These are phyloP conservation scores for Liquidambar formosana DNA, from an alignment of 164 flowering plant species.

Conservation along the genomic window DNA sequence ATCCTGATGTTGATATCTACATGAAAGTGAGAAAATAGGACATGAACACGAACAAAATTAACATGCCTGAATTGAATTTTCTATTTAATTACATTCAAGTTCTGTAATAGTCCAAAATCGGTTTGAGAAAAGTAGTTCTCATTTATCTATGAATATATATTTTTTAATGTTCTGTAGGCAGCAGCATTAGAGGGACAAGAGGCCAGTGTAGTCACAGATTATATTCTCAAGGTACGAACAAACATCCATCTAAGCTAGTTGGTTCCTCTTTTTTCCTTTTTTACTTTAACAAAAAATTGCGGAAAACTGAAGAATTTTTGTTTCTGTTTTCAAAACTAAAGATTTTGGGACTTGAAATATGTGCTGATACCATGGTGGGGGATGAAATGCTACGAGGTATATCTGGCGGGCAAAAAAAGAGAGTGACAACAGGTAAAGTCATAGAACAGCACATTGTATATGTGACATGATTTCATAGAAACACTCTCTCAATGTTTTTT, in stretches of 20 bases:
- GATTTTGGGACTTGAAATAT: constrained; percentile 37
- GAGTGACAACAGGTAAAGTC: constrained; percentile 34
- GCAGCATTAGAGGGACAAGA: constrained; percentile 69
- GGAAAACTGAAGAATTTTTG: neutral
- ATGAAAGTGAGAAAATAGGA: constrained; percentile 46
- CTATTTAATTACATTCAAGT: too few species aligned
- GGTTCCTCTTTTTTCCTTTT: neutral
- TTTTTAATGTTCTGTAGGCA: constrained; percentile 35
- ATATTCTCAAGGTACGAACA: constrained; percentile 55
- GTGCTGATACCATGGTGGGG: constrained; percentile 41
- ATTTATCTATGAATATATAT: neutral
- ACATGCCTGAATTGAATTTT: too few species aligned
- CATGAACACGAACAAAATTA: too few species aligned
- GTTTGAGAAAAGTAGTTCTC: too few species aligned
- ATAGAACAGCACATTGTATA: neutral
- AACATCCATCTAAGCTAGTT: neutral
- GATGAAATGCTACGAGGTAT: constrained; percentile 39
- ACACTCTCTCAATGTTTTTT: neutral
- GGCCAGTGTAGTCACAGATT: constrained; percentile 69
- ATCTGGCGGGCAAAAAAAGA: constrained; percentile 41
- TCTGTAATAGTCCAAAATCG: too few species aligned
- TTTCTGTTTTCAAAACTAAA: neutral
- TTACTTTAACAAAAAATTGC: neutral
- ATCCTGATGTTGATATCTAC: constrained; percentile 57
- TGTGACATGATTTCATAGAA: neutral